phyloP scores from a whole-genome alignment of 495 filamentous ascomycete genomes.

The Penicillium bovifimosum region DNA sequence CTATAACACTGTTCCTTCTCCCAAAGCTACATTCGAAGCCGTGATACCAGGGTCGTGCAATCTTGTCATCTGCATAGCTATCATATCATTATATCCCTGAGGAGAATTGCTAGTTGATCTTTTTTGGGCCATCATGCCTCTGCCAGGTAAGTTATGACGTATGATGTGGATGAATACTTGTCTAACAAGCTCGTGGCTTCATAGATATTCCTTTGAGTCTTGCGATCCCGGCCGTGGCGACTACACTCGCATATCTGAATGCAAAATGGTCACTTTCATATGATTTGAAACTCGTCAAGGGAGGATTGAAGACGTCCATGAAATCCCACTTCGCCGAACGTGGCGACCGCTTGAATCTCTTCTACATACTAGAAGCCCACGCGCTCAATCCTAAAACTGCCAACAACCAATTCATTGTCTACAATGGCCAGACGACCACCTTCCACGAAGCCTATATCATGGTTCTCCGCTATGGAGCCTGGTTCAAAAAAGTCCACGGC shows the following conservation, averaged over 20 bases:
- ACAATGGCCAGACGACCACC: slow-evolving; percentile 69
- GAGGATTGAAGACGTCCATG: slow-evolving; percentile 40
- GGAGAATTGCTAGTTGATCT: not conserved
- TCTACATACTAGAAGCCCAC: slow-evolving; percentile 70
- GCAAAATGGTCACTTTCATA: slow-evolving; percentile 62
- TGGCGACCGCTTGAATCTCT: slow-evolving; percentile 62
- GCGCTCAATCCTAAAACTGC: slow-evolving; percentile 54
- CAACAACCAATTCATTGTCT: slow-evolving; percentile 62
- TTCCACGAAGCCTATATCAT: slow-evolving; percentile 76
- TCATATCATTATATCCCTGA: not conserved
- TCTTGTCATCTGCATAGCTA: not conserved
- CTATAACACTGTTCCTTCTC: not conserved
- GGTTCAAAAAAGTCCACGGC: slow-evolving; percentile 66
- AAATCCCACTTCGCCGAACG: slow-evolving; percentile 39
- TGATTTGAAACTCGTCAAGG: slow-evolving; percentile 54
- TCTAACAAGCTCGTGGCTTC: not conserved
- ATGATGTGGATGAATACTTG: not conserved
- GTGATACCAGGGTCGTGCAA: not conserved
- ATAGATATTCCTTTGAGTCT: slow-evolving; percentile 44
- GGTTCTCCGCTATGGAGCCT: slow-evolving; percentile 72
- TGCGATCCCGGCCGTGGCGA: slow-evolving; percentile 59
- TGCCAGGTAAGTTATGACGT: slow-evolving; percentile 10
- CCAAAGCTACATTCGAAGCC: not conserved
- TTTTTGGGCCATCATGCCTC: not conserved
- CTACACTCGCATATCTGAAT: slow-evolving; percentile 74